Evolutionary conservation across 2,329 filamentous ascomycete species (phyloP), one percentile per base, ranked within the genome.

Genomic region (Dothideomycetes sp.): DNA sequence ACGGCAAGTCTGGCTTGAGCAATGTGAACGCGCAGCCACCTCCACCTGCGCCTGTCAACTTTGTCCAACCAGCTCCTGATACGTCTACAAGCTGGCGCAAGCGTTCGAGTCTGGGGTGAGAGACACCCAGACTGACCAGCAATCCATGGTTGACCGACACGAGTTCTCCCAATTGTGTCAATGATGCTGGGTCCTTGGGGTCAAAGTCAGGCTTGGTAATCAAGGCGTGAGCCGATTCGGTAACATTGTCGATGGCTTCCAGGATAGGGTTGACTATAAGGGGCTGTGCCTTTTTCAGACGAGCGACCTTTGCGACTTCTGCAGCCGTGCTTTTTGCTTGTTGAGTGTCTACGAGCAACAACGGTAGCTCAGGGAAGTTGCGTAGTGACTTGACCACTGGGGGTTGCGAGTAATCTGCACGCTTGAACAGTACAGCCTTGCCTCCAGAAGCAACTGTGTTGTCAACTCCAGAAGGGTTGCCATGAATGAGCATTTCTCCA

Each of bases 11-110:
- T 0, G 84, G 83, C 49, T 81, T 82, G 34, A 98, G 69, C 4
- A 98, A 68, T 0, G 89, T 93, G 51, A 98, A 96, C 3, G 88
- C 89, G 62, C 93, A 96, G 3, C 91, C 91, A 43, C 91, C 93
- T 10, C 91, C 93, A 16, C 91, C 91, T 1, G 91, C 91, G 23
- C 91, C 91, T 0, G 91, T 98, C 43, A 98, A 73, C 61, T 98
- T 98, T 10, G 91, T 95, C 88, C 88, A 98, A 20, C 91, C 91
- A 42, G 95, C 83, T 28, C 82, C 83, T 43, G 86, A 76, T 52
- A 91, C 79, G 51, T 98, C 89, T 34, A 94, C 82, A 18, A 98
- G 69, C 63, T 94, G 89, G 47, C 91, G 79, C 51, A 98, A 80
- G 22, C 89, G 78, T 64, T 98, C 91, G 18, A 98, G 72, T 33